Base-by-base conservation (phyloP, 2,329 filamentous ascomycete genomes). In the Fusarium marasasianum region DNA sequence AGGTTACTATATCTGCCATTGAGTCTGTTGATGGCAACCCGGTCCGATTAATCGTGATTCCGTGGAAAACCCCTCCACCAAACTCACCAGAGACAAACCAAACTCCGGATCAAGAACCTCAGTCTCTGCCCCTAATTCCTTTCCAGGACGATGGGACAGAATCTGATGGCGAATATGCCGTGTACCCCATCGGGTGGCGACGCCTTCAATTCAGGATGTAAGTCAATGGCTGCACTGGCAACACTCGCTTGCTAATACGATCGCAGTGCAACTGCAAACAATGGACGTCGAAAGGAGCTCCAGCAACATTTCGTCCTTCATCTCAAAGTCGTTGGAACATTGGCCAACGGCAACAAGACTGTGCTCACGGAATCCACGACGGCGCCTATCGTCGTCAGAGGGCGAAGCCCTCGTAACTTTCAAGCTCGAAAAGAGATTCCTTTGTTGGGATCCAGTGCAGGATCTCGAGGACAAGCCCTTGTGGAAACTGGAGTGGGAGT, bases 281-380 rank as follows among this genome's bases (percentile, higher is more conserved):
- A 98, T 81, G 96, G 96, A 17, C 91, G 96, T 69, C 89, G 96
- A 72, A 97, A 98, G 84, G 96, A 98, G 81, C 88, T 98, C 51
- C 96, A 98, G 81, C 96, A 98, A 80, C 96, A 98, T 84, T 98
- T 98, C 82, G 91, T 97, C 17, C 88, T 98, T 66, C 92, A 95
- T 72, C 86, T 98, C 58, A 97, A 96, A 82, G 92, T 98, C 15
- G 87, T 95, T 73, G 95, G 92, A 22, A 96, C 94, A 0, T 85
- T 98, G 56, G 89, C 94, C 2, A 96, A 94, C 69, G 94, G 94
- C n/a, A 88, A 88, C 40, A 97, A 95, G 82, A 89, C 94, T 40
- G 89, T 94, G 13, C 88, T 98, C 58, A 93, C 93, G 58, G 95
- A 98, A 82, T 91, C 94, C 22, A 92, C 92, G 37, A 98, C 96